phyloP scores from a whole-genome alignment of 352 stramenopile species.

The Globisporangium mamillatum region DNA sequence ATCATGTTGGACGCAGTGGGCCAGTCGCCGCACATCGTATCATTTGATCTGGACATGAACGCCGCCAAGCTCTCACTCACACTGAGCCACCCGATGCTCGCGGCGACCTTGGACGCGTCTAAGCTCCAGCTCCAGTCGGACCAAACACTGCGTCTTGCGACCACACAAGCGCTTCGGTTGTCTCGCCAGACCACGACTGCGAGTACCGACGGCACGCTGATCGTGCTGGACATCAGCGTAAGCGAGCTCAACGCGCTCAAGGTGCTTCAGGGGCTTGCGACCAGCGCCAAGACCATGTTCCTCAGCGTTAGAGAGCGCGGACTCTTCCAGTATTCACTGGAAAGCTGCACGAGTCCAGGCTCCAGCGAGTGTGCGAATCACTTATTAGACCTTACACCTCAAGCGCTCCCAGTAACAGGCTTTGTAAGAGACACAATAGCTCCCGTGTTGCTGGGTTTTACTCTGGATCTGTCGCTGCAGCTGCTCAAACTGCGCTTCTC shows the following conservation, averaged over 20 bases:
- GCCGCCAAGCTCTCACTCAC: slow-evolving; percentile 31
- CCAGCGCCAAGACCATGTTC: slow-evolving; percentile 26
- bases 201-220: slow-evolving; percentile 36
- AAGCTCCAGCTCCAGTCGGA: slow-evolving; percentile 48
- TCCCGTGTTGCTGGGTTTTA: slow-evolving; percentile 54
- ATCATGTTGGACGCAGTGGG: slow-evolving; percentile 36
- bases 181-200: slow-evolving; percentile 33
- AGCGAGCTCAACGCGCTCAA: slow-evolving; percentile 56
- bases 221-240: slow-evolving; percentile 39
- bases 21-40: slow-evolving; percentile 30
- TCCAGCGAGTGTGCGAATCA: slow-evolving; percentile 30
- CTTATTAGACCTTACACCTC: slow-evolving; percentile 18
- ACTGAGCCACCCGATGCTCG: slow-evolving; percentile 34
- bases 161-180: slow-evolving; percentile 23
- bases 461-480: slow-evolving; percentile 44
- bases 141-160: neutral
- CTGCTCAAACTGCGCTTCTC: slow-evolving; percentile 71
- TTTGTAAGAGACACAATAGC: slow-evolving; percentile 47
- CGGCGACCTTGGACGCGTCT: slow-evolving; percentile 38
- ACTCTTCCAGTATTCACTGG: slow-evolving; percentile 47
- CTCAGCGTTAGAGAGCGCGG: slow-evolving; percentile 25
- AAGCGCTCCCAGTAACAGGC: slow-evolving; percentile 25
- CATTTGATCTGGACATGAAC: slow-evolving; percentile 58
- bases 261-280: slow-evolving; percentile 26
- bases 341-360: slow-evolving; percentile 37